Conservation (phyloP, 257 asterid genomes). For the Solanum paucissectum region DNA sequence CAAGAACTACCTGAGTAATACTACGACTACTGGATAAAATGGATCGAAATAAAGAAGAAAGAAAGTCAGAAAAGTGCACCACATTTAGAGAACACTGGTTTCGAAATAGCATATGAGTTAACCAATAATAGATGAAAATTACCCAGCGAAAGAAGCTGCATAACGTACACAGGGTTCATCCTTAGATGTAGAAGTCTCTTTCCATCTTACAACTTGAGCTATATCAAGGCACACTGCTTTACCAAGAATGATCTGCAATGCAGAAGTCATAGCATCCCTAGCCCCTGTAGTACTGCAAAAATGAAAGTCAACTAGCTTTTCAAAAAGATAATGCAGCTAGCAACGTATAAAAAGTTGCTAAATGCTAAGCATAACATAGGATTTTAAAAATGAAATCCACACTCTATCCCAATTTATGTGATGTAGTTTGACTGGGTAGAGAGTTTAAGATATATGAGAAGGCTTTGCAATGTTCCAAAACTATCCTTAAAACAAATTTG, state of each 20-base stretch:
- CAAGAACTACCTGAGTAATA: not conserved
- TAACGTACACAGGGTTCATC: slow-evolving; percentile 91
- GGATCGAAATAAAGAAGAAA: not conserved
- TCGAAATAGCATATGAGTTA: not conserved
- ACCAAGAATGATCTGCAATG: slow-evolving; percentile 88
- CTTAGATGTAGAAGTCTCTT: slow-evolving; percentile 46
- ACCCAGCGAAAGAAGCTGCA: slow-evolving; percentile 99
- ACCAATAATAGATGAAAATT: slow-evolving; percentile 19
- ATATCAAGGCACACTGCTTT: slow-evolving; percentile 78
- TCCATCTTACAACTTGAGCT: slow-evolving; percentile 96
- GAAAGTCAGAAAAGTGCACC: not conserved
- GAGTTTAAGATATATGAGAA: not conserved
- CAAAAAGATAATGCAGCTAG: not conserved
- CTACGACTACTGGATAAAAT: not conserved
- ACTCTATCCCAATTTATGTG: not conserved
- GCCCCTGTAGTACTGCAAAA: slow-evolving; percentile 89
- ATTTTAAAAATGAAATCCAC: not conserved
- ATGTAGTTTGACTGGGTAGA: not conserved
- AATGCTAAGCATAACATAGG: not conserved
- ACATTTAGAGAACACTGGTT: not conserved
- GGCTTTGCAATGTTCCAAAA: not conserved
- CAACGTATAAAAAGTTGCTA: not conserved
- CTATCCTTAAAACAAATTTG: not conserved
- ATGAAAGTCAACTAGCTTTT: slow-evolving; percentile 3
- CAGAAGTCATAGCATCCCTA: slow-evolving; percentile 91